phyloP scores from a whole-genome alignment of 208 protist species.

The Phytomonas sp. region DNA sequence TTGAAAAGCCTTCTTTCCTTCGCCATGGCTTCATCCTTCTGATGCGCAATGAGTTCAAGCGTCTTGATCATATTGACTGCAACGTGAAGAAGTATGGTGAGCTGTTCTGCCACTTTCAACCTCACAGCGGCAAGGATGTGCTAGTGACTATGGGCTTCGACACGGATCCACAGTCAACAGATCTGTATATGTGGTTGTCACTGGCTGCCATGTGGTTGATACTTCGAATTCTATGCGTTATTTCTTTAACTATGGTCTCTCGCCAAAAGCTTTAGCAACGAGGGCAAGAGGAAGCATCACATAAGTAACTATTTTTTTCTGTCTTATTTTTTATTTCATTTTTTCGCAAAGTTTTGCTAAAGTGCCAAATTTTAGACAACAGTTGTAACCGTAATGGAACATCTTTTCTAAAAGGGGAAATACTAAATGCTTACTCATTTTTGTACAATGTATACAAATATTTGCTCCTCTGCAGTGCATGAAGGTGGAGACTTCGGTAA shows the following conservation, averaged over 20 bases:
- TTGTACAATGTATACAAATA: too few relatives aligned
- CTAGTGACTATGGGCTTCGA: conserved; percentile 45
- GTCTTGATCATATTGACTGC: conserved; percentile 40
- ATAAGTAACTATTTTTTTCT: too few relatives aligned
- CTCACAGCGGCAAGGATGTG: conserved; percentile 39
- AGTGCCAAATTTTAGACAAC: too few relatives aligned
- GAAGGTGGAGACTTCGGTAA: too few relatives aligned
- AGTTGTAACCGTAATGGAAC: too few relatives aligned
- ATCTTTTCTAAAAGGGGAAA: too few relatives aligned
- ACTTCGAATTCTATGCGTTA: conserved; percentile 22
- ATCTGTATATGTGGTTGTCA: conserved; percentile 56
- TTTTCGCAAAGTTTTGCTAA: too few relatives aligned
- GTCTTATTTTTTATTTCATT: too few relatives aligned
- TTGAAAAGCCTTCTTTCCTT: conserved; percentile 69
- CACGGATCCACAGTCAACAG: conserved; percentile 27
- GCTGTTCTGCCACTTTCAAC: conserved; percentile 35
- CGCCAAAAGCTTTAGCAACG: conserved; percentile 12
- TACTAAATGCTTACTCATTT: too few relatives aligned
- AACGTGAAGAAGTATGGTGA: conserved; percentile 29
- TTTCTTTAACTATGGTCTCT: conserved; percentile 25
- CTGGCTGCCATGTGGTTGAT: conserved; percentile 37
- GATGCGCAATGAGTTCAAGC: conserved; percentile 50
- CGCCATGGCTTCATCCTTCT: conserved; percentile 59
- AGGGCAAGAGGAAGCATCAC: too few relatives aligned
- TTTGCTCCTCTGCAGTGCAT: too few relatives aligned